phyloP scores from a whole-genome alignment of 164 flowering plant genomes.

The Tetrastigma voinierianum region DNA sequence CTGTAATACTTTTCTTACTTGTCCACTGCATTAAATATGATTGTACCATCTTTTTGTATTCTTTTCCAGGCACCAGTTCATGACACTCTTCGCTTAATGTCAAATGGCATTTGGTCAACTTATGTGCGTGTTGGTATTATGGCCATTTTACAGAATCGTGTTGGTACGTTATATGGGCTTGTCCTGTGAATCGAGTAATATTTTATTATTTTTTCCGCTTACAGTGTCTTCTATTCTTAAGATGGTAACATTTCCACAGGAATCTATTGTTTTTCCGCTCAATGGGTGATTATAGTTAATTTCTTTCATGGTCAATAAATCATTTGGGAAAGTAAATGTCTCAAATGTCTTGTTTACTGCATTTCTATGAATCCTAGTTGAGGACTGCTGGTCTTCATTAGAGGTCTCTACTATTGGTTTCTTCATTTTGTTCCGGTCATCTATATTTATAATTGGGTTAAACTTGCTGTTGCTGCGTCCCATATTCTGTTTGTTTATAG shows the following conservation, averaged over 20 bases:
- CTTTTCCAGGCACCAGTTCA: constrained; percentile 44
- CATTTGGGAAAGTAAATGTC: background rate
- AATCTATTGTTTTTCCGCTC: background rate
- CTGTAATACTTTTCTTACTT: background rate
- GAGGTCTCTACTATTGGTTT: background rate
- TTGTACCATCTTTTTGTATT: constrained; percentile 5
- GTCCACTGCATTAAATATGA: background rate
- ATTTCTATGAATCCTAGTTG: background rate
- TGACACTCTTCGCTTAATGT: constrained; percentile 45
- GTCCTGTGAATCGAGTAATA: no score
- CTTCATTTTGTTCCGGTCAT: background rate
- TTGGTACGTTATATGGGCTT: constrained; percentile 46
- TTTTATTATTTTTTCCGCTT: background rate
- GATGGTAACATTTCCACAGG: background rate
- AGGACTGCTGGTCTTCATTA: background rate
- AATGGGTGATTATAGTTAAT: background rate
- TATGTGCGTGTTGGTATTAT: constrained; percentile 66
- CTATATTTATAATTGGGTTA: background rate
- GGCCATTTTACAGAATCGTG: constrained; percentile 75
- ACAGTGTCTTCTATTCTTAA: background rate
- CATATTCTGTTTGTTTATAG: no score
- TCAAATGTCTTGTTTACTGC: background rate
- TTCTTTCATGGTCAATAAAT: background rate
- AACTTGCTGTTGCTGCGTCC: no score
- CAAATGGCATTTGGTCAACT: constrained; percentile 55